A percentile compares a stretch with the other conserved stretches of the same genome.
These are phyloP conservation scores for Naganishia kalamii DNA, from an alignment of 768 basidiomycete species.

Conservation along the genomic window DNA sequence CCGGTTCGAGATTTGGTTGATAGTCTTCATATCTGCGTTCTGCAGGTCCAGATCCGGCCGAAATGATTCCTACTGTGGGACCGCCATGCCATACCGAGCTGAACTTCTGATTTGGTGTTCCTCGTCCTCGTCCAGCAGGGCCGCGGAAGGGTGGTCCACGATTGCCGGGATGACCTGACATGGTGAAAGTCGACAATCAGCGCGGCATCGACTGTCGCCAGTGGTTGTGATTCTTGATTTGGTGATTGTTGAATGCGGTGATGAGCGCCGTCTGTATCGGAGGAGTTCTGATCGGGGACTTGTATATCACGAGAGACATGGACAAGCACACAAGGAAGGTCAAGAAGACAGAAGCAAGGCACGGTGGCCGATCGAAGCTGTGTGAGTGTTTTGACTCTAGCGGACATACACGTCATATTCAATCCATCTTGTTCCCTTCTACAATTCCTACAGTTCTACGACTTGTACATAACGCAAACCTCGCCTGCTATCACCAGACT, in stretches of 20 bases:
- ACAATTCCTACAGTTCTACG: constrained; percentile 4
- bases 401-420: background rate
- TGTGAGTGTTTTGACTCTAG: background rate
- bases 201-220: too few relatives aligned
- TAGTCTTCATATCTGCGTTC: constrained; percentile 1
- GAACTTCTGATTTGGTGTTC: background rate
- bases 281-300: too few relatives aligned
- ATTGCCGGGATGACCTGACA: too few relatives aligned
- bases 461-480: constrained; percentile 51
- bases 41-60: background rate
- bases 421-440: background rate
- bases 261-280: too few relatives aligned
- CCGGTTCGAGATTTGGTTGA: constrained; percentile 3
- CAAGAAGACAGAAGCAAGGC: background rate
- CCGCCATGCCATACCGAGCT: background rate
- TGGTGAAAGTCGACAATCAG: too few relatives aligned
- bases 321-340: background rate
- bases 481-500: constrained; percentile 68
- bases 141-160: too few relatives aligned
- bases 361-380: background rate
- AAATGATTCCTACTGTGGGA: background rate
- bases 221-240: too few relatives aligned
- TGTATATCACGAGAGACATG: too few relatives aligned
- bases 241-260: too few relatives aligned
- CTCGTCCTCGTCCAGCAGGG: too few relatives aligned